Conservation (phyloP, 116 monocot species). For the Phalaenopsis hybrid region DNA sequence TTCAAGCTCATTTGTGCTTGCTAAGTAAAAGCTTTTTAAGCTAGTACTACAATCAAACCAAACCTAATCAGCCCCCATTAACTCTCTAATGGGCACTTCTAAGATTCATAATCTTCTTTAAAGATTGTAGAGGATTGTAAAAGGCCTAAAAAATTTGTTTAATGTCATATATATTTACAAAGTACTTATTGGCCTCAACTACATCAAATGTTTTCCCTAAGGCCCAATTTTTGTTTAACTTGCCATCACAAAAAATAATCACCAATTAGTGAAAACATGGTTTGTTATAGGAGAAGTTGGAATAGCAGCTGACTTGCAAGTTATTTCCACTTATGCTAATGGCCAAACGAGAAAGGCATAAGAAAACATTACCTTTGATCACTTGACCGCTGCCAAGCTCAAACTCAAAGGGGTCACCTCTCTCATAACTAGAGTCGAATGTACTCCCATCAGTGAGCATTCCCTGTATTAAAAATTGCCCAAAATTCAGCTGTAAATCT, state of each 20-base stretch:
- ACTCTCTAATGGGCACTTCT: neutral
- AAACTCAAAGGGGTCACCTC: constrained; percentile 97
- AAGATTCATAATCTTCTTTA: neutral
- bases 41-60: neutral
- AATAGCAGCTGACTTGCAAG: neutral
- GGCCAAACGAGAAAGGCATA: neutral
- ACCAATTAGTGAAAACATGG: neutral
- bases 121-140: neutral
- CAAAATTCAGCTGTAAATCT: neutral
- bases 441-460: constrained; percentile 78
- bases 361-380: constrained; percentile 63
- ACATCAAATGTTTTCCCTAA: neutral
- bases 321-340: neutral
- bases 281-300: neutral
- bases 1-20: too few relatives aligned
- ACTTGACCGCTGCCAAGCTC: constrained; percentile 94
- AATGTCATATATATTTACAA: neutral
- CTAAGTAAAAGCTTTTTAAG: too few relatives aligned
- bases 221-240: neutral
- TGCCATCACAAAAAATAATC: neutral
- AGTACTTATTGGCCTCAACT: neutral
- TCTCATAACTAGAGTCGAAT: constrained; percentile 97
- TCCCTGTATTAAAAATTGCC: constrained; percentile 39
- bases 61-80: neutral
- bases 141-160: neutral